Percentiles rank a stretch among this genome's conserved stretches.
These are phyloP conservation scores for Starmerella khaoyaiensis DNA, from an alignment of 805 yeast species.

Conservation along the genomic window DNA sequence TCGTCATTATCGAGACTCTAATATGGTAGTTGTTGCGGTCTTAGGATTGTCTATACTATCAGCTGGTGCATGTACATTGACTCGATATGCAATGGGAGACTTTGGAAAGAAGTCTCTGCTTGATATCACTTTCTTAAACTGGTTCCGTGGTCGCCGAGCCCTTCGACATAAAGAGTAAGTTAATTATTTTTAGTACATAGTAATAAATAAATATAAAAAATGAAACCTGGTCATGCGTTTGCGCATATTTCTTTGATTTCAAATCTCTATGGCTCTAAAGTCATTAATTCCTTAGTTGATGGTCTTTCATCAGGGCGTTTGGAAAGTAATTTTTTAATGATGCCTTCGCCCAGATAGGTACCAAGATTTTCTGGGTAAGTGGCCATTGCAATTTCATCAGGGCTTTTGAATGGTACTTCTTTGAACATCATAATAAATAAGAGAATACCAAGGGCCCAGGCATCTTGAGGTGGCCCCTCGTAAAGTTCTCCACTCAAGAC, in stretches of 20 bases:
- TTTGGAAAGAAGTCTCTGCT: conserved; percentile 16
- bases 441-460: conserved; percentile 92
- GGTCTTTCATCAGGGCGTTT: conserved; percentile 9
- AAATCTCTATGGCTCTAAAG: background rate
- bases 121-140: conserved; percentile 19
- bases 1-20: conserved; percentile 51
- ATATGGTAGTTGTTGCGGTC: conserved; percentile 73
- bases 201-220: background rate
- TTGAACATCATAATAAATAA: conserved; percentile 81
- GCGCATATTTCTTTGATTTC: background rate
- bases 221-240: background rate
- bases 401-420: conserved; percentile 91
- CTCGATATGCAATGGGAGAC: conserved; percentile 30
- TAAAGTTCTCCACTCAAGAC: conserved; percentile 79
- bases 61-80: conserved; percentile 28
- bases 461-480: conserved; percentile 88
- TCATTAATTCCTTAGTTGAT: conserved; percentile 7
- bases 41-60: conserved; percentile 58
- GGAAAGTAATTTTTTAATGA: conserved; percentile 5
- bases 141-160: conserved; percentile 12
- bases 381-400: conserved; percentile 90
- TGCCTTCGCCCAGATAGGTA: conserved; percentile 2
- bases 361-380: conserved; percentile 32
- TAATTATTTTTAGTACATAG: background rate
- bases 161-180: too few relatives aligned